Percentiles rank a stretch among this genome's conserved stretches.
These are phyloP conservation scores for Fraxinus baroniana DNA, from an alignment of 305 asterid species.

Conservation along the genomic window DNA sequence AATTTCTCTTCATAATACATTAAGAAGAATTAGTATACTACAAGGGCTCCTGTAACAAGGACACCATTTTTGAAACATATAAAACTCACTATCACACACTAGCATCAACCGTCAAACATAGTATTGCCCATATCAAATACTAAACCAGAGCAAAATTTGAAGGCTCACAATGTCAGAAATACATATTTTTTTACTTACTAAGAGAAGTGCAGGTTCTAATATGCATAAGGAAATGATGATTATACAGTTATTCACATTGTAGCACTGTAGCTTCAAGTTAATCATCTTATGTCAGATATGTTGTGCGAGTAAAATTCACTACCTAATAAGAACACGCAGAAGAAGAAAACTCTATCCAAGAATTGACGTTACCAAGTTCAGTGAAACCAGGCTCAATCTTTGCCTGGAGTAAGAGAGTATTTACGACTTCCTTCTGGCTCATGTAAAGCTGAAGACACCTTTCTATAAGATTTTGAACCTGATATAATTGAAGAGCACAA, in stretches of 20 bases:
- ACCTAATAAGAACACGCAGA: neutral
- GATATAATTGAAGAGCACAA: constrained; percentile 1
- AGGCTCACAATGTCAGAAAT: neutral
- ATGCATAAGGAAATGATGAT: neutral
- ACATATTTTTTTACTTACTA: neutral
- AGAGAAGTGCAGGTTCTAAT: neutral
- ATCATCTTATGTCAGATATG: neutral
- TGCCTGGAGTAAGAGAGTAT: constrained; percentile 67
- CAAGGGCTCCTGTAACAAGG: neutral
- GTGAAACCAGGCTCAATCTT: constrained; percentile 88
- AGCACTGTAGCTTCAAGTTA: neutral
- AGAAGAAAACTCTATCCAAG: neutral
- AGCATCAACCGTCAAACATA: neutral
- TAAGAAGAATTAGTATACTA: neutral
- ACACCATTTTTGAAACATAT: neutral
- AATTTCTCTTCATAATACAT: neutral
- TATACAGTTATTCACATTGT: neutral
- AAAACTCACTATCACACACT: neutral
- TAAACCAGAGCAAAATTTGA: neutral
- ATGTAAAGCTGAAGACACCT: constrained; percentile 96
- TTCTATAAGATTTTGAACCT: constrained; percentile 94
- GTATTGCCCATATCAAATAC: neutral
- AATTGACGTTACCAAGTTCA: constrained; percentile 59
- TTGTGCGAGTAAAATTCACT: neutral
- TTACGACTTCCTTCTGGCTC: constrained; percentile 72